These are phyloP conservation scores for Alternaria gaisen DNA, from an alignment of 2,329 filamentous ascomycete genomes.

Conservation along the genomic window DNA sequence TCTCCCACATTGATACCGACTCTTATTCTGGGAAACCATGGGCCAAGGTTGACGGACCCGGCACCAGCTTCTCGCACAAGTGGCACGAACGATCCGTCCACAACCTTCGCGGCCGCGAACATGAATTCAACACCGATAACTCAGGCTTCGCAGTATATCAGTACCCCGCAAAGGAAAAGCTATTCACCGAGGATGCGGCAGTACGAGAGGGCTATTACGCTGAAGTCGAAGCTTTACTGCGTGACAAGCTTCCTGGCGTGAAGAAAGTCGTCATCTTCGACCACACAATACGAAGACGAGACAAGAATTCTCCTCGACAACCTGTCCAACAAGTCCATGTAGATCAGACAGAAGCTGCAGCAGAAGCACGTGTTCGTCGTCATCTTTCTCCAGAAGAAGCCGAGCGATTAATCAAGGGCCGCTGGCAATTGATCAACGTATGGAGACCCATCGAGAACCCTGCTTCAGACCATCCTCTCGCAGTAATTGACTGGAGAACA, in stretches of 20 bases:
- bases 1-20: slow-evolving; percentile 68
- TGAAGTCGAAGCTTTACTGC: slow-evolving; percentile 68
- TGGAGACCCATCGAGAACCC: slow-evolving; percentile 73
- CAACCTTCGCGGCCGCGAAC: slow-evolving; percentile 63
- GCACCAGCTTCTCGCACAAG: slow-evolving; percentile 61
- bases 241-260: slow-evolving; percentile 62
- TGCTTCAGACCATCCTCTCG: slow-evolving; percentile 72
- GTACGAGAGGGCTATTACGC: slow-evolving; percentile 68
- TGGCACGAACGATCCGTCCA: slow-evolving; percentile 60
- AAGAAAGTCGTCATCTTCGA: slow-evolving; percentile 75
- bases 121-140: slow-evolving; percentile 64
- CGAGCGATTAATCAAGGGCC: slow-evolving; percentile 64
- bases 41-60: slow-evolving; percentile 70
- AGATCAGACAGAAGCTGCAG: slow-evolving; percentile 73
- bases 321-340: slow-evolving; percentile 77
- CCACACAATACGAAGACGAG: slow-evolving; percentile 71
- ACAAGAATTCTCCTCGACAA: slow-evolving; percentile 65
- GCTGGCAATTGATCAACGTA: slow-evolving; percentile 75
- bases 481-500: slow-evolving; percentile 71
- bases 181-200: slow-evolving; percentile 64
- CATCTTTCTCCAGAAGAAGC: slow-evolving; percentile 66
- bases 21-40: slow-evolving; percentile 66
- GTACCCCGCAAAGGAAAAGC: slow-evolving; percentile 62
- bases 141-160: slow-evolving; percentile 67
- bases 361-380: slow-evolving; percentile 67